phyloP scores from a whole-genome alignment of 176 grass and related monocot species.

The Thinopyrum elongatum region DNA sequence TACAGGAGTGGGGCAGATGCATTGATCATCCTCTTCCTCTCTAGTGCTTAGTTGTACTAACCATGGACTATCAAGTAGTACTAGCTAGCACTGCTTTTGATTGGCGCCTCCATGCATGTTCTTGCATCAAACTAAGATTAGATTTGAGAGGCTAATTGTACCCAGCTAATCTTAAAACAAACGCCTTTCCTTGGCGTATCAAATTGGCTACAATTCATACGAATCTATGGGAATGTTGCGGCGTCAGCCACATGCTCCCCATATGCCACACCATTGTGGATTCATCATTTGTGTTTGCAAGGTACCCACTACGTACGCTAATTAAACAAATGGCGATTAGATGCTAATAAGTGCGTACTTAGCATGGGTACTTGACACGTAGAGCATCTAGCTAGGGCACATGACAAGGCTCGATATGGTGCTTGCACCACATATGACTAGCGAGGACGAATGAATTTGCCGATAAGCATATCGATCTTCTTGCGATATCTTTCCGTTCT shows the following conservation, averaged over 20 bases:
- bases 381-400: slow-evolving; percentile 26
- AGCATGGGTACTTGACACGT: slow-evolving; percentile 27
- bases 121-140: background rate
- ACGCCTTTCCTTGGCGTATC: background rate
- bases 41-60: background rate
- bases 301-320: background rate
- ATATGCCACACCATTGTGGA: background rate
- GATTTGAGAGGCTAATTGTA: background rate
- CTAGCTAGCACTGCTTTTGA: background rate
- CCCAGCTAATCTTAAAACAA: background rate
- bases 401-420: slow-evolving; percentile 26
- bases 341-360: background rate
- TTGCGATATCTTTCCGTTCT: slow-evolving; percentile 3
- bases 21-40: background rate
- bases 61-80: background rate
- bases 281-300: background rate
- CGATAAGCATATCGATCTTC: slow-evolving; percentile 12
- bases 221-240: background rate
- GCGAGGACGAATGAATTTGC: background rate
- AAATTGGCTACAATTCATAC: background rate
- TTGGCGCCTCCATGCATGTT: background rate
- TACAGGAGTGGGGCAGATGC: background rate
- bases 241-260: background rate
- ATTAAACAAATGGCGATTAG: background rate
- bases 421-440: slow-evolving; percentile 14